Evolutionary conservation across 106 monocot species (phyloP).

Genomic region (Iris macrosiphon): DNA sequence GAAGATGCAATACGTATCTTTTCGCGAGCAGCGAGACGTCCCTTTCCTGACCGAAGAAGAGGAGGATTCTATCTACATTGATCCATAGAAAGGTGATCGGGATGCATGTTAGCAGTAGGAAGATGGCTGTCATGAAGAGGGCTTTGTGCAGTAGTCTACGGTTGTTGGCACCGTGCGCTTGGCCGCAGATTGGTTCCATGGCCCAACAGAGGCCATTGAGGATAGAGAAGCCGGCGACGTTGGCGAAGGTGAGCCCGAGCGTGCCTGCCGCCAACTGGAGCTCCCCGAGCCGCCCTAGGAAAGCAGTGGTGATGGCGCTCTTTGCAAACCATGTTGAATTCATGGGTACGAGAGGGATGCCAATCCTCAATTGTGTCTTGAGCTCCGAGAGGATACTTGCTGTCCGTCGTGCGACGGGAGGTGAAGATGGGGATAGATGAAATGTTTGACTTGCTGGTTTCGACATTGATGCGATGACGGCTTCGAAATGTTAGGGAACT

Average conservation of each 20-base stretch:
- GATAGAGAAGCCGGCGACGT: constrained; percentile 55
- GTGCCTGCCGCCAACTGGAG: constrained; percentile 39
- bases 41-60: constrained; percentile 19
- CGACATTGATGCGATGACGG: no score
- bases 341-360: constrained; percentile 2
- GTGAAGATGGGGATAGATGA: no score
- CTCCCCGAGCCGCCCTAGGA: constrained; percentile 36
- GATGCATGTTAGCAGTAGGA: constrained; percentile 20
- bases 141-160: constrained; percentile 34
- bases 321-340: constrained; percentile 16
- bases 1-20: constrained; percentile 24
- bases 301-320: constrained; percentile 26
- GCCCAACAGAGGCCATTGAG: constrained; percentile 41
- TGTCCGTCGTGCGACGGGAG: no score
- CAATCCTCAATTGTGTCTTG: background rate
- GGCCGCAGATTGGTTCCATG: constrained; percentile 39
- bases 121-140: constrained; percentile 37
- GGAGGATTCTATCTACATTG: constrained; percentile 29
- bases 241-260: constrained; percentile 59
- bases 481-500: no score
- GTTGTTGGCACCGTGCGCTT: constrained; percentile 58
- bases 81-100: constrained; percentile 53
- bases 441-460: no score
- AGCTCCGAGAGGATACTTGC: background rate
- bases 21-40: constrained; percentile 11